Evolutionary conservation across 2,329 filamentous ascomycete species (phyloP).

Genomic region (Sordariomycetes sp.): DNA sequence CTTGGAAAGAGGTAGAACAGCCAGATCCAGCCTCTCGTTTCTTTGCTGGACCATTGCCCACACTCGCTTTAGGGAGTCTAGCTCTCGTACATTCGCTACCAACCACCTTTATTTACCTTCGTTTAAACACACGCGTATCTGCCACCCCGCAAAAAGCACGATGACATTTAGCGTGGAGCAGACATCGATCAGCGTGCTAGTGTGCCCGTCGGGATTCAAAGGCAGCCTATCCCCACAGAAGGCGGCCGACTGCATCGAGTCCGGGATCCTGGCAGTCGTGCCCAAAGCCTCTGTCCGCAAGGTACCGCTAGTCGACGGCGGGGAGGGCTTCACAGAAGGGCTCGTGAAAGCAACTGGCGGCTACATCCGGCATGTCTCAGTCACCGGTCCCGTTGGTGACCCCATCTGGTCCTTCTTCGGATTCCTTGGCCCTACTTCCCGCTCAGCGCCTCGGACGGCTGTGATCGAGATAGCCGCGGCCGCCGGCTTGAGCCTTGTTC

Average conservation of each 20-base stretch:
- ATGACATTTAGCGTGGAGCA: not conserved
- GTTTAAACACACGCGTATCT: not conserved
- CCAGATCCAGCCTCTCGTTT: too few species aligned
- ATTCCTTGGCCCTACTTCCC: slow-evolving; percentile 19
- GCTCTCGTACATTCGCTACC: too few species aligned
- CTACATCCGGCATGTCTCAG: slow-evolving; percentile 19
- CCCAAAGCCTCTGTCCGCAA: slow-evolving; percentile 31
- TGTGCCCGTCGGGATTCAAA: slow-evolving; percentile 43
- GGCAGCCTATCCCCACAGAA: slow-evolving; percentile 35
- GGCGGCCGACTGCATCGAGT: slow-evolving; percentile 39
- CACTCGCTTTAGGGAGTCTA: too few species aligned
- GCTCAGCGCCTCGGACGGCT: slow-evolving; percentile 21
- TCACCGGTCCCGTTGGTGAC: slow-evolving; percentile 31
- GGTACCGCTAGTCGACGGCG: slow-evolving; percentile 39
- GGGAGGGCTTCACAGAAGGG: slow-evolving; percentile 38
- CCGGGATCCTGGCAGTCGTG: slow-evolving; percentile 31
- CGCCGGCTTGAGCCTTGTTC: slow-evolving; percentile 38
- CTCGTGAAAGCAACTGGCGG: slow-evolving; percentile 32
- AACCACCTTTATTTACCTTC: too few species aligned
- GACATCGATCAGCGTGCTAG: slow-evolving; percentile 23
- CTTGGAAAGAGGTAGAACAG: too few species aligned
- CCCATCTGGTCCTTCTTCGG: slow-evolving; percentile 34
- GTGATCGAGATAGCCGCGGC: slow-evolving; percentile 43
- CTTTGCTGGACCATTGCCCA: too few species aligned
- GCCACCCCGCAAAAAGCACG: not conserved